Conservation (phyloP, 108 stramenopile genomes). For the Skeletonema tropicum region DNA sequence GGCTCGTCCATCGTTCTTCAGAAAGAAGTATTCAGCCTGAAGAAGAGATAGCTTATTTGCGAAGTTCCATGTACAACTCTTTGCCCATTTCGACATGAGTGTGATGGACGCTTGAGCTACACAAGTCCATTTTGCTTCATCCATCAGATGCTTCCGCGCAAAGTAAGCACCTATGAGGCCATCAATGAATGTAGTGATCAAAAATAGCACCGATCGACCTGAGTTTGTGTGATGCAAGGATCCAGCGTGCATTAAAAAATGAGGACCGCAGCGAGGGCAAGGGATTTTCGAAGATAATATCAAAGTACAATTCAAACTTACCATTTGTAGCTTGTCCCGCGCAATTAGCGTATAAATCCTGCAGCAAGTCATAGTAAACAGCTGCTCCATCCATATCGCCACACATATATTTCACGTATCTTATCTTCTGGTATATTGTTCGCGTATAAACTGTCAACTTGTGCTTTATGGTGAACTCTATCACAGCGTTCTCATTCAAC, state of each 20-base stretch:
- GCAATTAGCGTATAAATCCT: neutral
- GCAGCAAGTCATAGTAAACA: neutral
- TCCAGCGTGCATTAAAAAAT: neutral
- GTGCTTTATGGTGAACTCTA: neutral
- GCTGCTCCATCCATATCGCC: neutral
- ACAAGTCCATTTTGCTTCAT: slow-evolving; percentile 32
- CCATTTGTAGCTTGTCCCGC: neutral
- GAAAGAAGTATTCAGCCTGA: slow-evolving; percentile 54
- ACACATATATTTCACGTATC: slow-evolving; percentile 4
- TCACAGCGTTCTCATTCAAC: neutral
- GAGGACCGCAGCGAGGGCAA: too few species aligned
- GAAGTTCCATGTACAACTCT: slow-evolving; percentile 55
- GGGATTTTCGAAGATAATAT: neutral
- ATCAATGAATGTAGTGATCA: slow-evolving; percentile 46
- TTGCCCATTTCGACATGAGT: slow-evolving; percentile 37
- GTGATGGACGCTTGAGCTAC: slow-evolving; percentile 15
- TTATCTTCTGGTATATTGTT: neutral
- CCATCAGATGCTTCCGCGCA: slow-evolving; percentile 28
- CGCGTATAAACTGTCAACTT: neutral
- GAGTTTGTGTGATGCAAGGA: neutral
- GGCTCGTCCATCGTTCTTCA: slow-evolving; percentile 41
- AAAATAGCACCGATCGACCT: slow-evolving; percentile 14
- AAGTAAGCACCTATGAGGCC: slow-evolving; percentile 48
- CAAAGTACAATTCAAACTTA: neutral
- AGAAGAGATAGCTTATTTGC: slow-evolving; percentile 48